Conservation (phyloP, 73 alveolate species). For the Breviolum minutum region DNA sequence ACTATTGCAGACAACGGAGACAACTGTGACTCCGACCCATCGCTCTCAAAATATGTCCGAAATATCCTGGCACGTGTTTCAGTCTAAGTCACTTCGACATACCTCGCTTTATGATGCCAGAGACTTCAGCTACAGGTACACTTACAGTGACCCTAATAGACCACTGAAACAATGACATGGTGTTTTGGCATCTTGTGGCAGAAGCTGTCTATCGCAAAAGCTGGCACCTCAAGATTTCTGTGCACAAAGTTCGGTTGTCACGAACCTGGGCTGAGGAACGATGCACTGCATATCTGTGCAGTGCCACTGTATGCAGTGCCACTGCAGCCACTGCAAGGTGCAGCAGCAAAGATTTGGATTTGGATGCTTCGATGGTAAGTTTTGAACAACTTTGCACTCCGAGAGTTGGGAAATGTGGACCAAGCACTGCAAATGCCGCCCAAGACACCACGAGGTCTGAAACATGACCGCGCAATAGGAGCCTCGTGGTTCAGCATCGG, state of each 20-base stretch:
- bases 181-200: not conserved
- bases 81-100: not conserved
- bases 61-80: constrained; percentile 26
- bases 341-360: too few relatives aligned
- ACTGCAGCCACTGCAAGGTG: too few relatives aligned
- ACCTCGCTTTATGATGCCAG: too few relatives aligned
- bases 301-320: not conserved
- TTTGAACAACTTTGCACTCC: too few relatives aligned
- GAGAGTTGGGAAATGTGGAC: too few relatives aligned
- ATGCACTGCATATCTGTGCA: not conserved
- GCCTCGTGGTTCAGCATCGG: constrained; percentile 4
- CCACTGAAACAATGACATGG: not conserved
- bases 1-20: too few relatives aligned
- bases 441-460: constrained; percentile 50
- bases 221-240: constrained; percentile 51
- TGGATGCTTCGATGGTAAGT: too few relatives aligned
- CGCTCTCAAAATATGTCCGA: constrained; percentile 65
- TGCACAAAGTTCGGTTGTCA: constrained; percentile 80
- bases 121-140: not conserved
- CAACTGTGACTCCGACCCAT: constrained; percentile 45
- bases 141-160: not conserved
- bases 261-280: constrained; percentile 25
- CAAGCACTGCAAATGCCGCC: not conserved
- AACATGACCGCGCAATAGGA: constrained; percentile 65
- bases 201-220: not conserved